phyloP scores from a whole-genome alignment of 257 asterid species.

The Apocynum venetum region DNA sequence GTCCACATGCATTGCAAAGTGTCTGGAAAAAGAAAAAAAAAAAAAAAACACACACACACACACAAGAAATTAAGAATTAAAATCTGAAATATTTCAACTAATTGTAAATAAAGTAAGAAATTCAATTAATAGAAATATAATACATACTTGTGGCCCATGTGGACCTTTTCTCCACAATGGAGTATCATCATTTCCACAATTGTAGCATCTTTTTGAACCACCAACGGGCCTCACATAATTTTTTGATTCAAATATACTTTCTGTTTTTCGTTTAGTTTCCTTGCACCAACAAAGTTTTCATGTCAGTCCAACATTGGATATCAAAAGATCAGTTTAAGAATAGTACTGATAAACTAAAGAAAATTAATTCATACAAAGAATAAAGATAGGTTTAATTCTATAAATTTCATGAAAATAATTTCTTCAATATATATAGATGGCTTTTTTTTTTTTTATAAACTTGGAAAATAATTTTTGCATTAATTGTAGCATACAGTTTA shows the following conservation, averaged over 20 bases:
- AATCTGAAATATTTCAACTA: too few relatives aligned
- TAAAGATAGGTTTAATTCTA: too few relatives aligned
- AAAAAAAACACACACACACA: too few relatives aligned
- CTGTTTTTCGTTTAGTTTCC: not conserved
- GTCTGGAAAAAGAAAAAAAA: constrained; percentile 1
- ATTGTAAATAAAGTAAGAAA: too few relatives aligned
- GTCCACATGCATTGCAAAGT: constrained; percentile 21
- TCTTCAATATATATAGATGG: too few relatives aligned
- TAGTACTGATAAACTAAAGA: too few relatives aligned
- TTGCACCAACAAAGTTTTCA: not conserved
- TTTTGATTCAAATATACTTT: not conserved
- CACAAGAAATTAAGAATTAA: not conserved
- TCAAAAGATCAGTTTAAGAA: too few relatives aligned
- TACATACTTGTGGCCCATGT: constrained; percentile 20
- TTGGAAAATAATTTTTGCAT: too few relatives aligned
- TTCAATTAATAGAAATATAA: not conserved
- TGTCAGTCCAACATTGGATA: not conserved
- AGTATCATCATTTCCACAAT: constrained; percentile 19
- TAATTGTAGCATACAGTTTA: not conserved
- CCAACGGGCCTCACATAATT: not conserved
- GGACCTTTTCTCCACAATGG: constrained; percentile 50
- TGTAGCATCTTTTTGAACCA: constrained; percentile 8
- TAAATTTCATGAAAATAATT: too few relatives aligned
- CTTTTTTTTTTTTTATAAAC: too few relatives aligned
- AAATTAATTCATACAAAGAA: too few relatives aligned